Evolutionary conservation across 768 basidiomycete species (phyloP), one percentile per base, ranked within the genome.

Genomic region (Mycena rosella): DNA sequence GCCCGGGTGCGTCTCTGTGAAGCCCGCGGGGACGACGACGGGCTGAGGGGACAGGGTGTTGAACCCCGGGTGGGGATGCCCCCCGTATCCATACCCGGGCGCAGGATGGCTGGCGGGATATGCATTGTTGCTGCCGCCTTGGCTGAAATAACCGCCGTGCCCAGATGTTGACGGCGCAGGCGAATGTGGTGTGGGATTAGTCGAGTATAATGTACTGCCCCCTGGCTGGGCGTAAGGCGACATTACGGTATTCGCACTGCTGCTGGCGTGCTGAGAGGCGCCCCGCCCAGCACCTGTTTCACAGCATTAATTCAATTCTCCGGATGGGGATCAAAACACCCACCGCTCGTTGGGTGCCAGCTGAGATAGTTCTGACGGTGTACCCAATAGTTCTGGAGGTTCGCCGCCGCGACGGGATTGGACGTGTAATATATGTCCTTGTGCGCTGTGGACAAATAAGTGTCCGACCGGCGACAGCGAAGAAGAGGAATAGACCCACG

Each of bases 21-120:
- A 70, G 14, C 69, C 69, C 9, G 64, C n/a, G 6, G 69, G 69
- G 13, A 70, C 60, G 26, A 70, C 64, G 60, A 70, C 69, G 13
- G 60, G 69, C 1, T 70, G 69, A 9, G 60, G 13, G 1, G 65
- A 45, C 15, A 70, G 55, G 2, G 69, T 65, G 34, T 36, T 56
- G 58, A 60, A 66, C 9, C 6, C 38, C 2, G 29, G n/a, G 9
- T 30, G 55, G 2, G 38, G 17, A 9, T 24, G 55, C 14, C 13
- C 15, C 14, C 13, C 15, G 22, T 65, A 20, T 2, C 17, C 36
- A 36, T 8, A 40, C 10, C 5, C 38, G n/a, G n/a, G n/a, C n/a
- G n/a, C n/a, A 18, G 38, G 38, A 40, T 13, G 38, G 17, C 17
- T 13, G 38, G 5, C 11, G 8, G 30, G 52, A 9, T n/a, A 54